Conservation (phyloP, 2,329 filamentous ascomycete genomes). For the Fusarium sacchari region DNA sequence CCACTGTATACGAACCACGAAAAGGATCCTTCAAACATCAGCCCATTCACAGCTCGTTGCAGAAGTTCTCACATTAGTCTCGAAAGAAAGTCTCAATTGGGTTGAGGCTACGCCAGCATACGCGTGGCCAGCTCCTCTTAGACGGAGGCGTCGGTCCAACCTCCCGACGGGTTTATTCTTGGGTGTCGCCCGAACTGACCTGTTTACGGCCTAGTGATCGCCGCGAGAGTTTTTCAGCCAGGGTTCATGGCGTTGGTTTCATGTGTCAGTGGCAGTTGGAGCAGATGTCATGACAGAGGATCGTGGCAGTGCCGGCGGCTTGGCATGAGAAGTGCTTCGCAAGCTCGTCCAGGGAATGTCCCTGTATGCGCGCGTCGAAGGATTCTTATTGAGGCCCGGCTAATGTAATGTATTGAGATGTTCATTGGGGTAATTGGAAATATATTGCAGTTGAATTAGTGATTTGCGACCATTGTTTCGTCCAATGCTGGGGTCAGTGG, state of each 20-base stretch:
- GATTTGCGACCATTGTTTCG: neutral
- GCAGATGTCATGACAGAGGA: conserved; percentile 19
- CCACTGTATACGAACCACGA: neutral
- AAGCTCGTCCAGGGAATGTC: conserved; percentile 19
- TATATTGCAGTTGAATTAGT: neutral
- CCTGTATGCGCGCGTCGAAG: neutral
- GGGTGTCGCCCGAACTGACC: conserved; percentile 24
- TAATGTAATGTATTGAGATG: conserved; percentile 8
- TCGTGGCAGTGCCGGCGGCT: conserved; percentile 38
- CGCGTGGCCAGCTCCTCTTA: conserved; percentile 30
- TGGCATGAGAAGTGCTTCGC: conserved; percentile 26
- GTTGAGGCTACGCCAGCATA: conserved; percentile 37
- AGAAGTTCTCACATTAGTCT: conserved; percentile 13
- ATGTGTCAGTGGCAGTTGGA: conserved; percentile 14
- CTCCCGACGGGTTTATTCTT: conserved; percentile 21
- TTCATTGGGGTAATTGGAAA: conserved; percentile 5
- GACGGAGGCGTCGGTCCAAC: conserved; percentile 19
- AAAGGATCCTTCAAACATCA: conserved; percentile 4
- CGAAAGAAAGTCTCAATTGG: neutral
- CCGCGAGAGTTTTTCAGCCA: conserved; percentile 22
- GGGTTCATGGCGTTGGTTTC: conserved; percentile 15
- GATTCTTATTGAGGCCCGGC: conserved; percentile 8
- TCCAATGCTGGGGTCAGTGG: neutral
- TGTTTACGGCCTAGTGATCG: conserved; percentile 35
- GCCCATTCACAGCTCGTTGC: neutral